A percentile compares a stretch with the other conserved stretches of the same genome.
phyloP scores from a whole-genome alignment of 139 green algal species.

The Auxenochlorella pyrenoidosa region DNA sequence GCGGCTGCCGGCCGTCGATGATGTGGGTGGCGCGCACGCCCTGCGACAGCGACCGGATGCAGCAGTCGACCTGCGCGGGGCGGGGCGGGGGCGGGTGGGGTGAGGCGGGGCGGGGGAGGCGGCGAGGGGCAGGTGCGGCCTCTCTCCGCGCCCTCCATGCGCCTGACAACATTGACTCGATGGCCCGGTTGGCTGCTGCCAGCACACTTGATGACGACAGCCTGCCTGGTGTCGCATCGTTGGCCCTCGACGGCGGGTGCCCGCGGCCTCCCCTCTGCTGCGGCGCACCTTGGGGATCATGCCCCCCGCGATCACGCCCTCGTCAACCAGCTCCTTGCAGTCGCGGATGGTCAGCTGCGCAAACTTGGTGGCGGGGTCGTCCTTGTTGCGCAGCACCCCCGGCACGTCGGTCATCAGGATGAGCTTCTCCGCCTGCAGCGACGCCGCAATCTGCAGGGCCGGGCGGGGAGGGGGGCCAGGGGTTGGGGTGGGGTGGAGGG shows the following conservation, averaged over 20 bases:
- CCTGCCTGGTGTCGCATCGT: too few relatives aligned
- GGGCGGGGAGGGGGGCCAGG: neutral
- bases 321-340: constrained; percentile 79
- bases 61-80: constrained; percentile 87
- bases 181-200: too few relatives aligned
- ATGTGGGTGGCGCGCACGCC: constrained; percentile 96
- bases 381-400: constrained; percentile 91
- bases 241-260: too few relatives aligned
- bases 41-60: constrained; percentile 92
- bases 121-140: too few relatives aligned
- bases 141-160: too few relatives aligned
- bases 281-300: constrained; percentile 95
- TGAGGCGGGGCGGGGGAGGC: neutral
- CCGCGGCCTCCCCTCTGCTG: too few relatives aligned
- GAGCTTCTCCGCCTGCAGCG: constrained; percentile 97
- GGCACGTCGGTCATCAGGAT: constrained; percentile 99
- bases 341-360: constrained; percentile 77
- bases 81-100: neutral
- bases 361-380: constrained; percentile 87
- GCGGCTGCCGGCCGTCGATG: constrained; percentile 94
- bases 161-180: too few relatives aligned
- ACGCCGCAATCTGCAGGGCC: constrained; percentile 88
- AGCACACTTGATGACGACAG: too few relatives aligned
- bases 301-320: constrained; percentile 94
- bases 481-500: neutral